Conservation (phyloP, 2,329 filamentous ascomycete genomes). For the Alternaria arborescens region DNA sequence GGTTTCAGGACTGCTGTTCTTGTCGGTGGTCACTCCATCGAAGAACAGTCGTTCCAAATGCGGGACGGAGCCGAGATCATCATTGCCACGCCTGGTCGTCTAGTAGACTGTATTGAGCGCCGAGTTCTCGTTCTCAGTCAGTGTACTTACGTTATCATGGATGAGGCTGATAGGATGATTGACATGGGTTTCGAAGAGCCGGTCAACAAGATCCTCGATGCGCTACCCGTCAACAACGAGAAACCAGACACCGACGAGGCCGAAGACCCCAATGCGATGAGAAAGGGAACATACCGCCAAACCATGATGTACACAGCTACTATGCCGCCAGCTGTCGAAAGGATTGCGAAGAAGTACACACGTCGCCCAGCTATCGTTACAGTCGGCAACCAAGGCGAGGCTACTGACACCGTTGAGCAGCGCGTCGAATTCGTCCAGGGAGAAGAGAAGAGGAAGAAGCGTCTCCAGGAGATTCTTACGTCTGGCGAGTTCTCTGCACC, state of each 20-base stretch:
- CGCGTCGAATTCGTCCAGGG: conserved; percentile 89
- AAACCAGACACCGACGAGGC: conserved; percentile 95
- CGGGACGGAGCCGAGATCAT: conserved; percentile 96
- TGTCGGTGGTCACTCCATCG: conserved; percentile 94
- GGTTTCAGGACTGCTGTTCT: conserved; percentile 96
- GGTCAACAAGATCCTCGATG: conserved; percentile 96
- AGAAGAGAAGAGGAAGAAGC: conserved; percentile 96
- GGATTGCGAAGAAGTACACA: conserved; percentile 96
- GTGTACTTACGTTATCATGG: conserved; percentile 99
- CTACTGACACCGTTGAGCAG: conserved; percentile 97
- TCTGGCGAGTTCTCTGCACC: conserved; percentile 83
- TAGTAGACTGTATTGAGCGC: conserved; percentile 96
- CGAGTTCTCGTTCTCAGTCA: conserved; percentile 91
- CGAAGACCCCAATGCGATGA: conserved; percentile 87
- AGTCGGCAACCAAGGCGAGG: conserved; percentile 93
- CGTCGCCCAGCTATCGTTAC: conserved; percentile 91
- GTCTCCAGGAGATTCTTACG: conserved; percentile 86
- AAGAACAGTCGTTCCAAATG: conserved; percentile 90
- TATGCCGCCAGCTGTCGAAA: conserved; percentile 91
- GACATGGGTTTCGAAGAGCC: conserved; percentile 97
- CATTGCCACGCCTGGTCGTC: conserved; percentile 96
- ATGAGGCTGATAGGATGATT: conserved; percentile 99
- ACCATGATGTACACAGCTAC: conserved; percentile 99
- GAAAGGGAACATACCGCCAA: conserved; percentile 84
- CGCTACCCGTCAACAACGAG: conserved; percentile 89